Evolutionary conservation across 2,329 filamentous ascomycete species (phyloP).

Genomic region (Cladorrhinum sp.): DNA sequence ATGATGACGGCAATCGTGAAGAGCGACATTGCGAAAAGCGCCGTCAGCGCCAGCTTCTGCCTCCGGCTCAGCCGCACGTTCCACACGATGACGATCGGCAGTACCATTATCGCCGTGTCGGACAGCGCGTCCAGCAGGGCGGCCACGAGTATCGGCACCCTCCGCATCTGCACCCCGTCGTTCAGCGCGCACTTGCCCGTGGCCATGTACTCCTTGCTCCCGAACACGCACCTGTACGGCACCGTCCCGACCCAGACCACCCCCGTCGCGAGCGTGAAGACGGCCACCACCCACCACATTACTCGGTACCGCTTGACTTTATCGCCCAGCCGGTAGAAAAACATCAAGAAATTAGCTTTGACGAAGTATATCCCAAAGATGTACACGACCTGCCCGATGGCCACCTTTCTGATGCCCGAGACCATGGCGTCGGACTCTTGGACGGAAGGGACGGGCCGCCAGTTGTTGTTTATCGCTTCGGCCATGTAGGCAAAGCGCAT

Average conservation of each 20-base stretch:
- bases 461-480: background rate
- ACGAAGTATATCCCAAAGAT: background rate
- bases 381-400: background rate
- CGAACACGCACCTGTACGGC: background rate
- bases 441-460: background rate
- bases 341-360: background rate
- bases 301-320: background rate
- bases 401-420: background rate
- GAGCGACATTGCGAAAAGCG: background rate
- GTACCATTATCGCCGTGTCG: background rate
- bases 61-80: background rate
- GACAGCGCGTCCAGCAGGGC: background rate
- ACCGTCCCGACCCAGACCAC: background rate
- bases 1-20: background rate
- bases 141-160: background rate
- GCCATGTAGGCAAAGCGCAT: background rate
- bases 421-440: background rate
- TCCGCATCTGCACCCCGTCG: background rate
- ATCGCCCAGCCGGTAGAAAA: background rate
- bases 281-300: background rate
- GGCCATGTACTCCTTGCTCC: background rate
- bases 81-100: background rate
- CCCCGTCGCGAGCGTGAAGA: background rate
- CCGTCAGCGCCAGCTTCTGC: background rate
- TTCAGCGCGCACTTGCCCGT: background rate